phyloP scores from a whole-genome alignment of 202 grass and related monocot species.

The Dendrocalamus latiflorus region DNA sequence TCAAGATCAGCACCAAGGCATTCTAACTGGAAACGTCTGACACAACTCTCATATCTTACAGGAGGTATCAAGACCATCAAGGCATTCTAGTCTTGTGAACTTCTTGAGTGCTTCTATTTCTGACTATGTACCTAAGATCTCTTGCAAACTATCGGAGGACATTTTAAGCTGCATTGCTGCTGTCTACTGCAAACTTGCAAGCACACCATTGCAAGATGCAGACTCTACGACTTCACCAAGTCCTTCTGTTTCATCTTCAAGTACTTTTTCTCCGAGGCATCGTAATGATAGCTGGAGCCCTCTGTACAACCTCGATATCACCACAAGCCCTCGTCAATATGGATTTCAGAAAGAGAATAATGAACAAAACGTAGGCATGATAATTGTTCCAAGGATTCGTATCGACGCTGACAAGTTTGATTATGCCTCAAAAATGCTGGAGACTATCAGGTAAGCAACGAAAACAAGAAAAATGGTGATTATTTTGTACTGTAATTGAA shows the following conservation, averaged over 20 bases:
- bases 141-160: conserved; percentile 86
- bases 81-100: conserved; percentile 68
- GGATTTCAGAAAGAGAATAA: conserved; percentile 46
- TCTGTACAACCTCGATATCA: conserved; percentile 39
- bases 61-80: conserved; percentile 48
- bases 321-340: conserved; percentile 41
- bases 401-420: conserved; percentile 80
- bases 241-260: conserved; percentile 80
- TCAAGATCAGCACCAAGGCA: background rate
- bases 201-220: conserved; percentile 26
- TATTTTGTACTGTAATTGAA: background rate
- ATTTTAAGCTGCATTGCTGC: conserved; percentile 84
- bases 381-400: conserved; percentile 68
- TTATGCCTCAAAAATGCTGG: conserved; percentile 84
- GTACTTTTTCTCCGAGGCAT: conserved; percentile 63
- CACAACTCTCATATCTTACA: conserved; percentile 22
- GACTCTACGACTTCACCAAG: conserved; percentile 45
- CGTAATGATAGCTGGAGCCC: conserved; percentile 70
- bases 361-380: conserved; percentile 40
- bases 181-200: conserved; percentile 90
- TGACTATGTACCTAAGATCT: conserved; percentile 76
- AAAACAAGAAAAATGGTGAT: background rate
- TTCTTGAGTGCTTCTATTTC: too few relatives aligned
- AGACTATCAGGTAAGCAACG: conserved; percentile 66
- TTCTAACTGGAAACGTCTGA: conserved; percentile 10